Evolutionary conservation across 78 protist species (phyloP).

Genomic region (Isochrysis galbana): DNA sequence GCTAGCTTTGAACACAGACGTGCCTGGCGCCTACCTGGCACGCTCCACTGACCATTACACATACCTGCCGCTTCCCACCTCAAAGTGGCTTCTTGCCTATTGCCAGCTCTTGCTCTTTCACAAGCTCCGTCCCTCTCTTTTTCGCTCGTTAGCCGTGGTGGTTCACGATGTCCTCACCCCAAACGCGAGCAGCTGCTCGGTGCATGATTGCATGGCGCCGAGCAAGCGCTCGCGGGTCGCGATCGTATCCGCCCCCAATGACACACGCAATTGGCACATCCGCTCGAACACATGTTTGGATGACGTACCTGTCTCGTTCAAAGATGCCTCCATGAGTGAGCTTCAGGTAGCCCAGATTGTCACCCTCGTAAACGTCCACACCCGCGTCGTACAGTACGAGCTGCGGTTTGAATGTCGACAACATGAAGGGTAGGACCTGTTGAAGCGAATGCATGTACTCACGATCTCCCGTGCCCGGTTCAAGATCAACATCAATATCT

Average conservation of each 20-base stretch:
- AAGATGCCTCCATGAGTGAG: background rate
- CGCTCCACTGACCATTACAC: no score
- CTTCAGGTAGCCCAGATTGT: background rate
- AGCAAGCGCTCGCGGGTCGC: background rate
- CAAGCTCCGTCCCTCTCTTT: no score
- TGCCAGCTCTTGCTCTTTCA: no score
- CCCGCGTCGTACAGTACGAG: constrained; percentile 36
- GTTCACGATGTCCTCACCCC: no score
- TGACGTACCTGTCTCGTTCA: background rate
- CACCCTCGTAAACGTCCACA: background rate
- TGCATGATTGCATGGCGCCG: background rate
- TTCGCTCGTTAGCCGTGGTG: no score
- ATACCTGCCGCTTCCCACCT: no score
- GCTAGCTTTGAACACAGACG: no score
- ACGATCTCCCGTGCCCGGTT: background rate
- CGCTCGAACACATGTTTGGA: background rate
- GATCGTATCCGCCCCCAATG: constrained; percentile 7
- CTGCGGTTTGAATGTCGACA: background rate
- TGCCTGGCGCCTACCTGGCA: no score
- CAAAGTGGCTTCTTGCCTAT: no score
- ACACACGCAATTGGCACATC: background rate
- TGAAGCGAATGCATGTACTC: background rate
- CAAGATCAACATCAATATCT: background rate
- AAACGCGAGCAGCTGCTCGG: background rate
- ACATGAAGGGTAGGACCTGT: background rate